These are phyloP conservation scores for Nakataea oryzae DNA, from an alignment of 2,329 filamentous ascomycete genomes.

Conservation along the genomic window DNA sequence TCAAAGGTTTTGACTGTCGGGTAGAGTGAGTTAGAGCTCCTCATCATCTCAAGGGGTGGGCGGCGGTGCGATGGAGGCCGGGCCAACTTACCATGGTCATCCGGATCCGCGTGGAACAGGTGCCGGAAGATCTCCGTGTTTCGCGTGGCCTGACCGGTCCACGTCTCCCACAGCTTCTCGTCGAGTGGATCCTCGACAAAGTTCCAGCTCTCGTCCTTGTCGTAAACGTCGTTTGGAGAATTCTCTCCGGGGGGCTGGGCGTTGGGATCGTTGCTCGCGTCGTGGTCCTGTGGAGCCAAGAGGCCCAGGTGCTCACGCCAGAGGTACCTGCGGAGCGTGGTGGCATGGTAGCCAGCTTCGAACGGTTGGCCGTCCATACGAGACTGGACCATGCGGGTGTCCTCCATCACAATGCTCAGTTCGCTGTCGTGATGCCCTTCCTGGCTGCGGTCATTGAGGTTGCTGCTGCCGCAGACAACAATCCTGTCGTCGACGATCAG, in stretches of 20 bases:
- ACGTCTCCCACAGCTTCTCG: slow-evolving; percentile 56
- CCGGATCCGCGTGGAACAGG: slow-evolving; percentile 79
- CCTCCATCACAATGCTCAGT: slow-evolving; percentile 81
- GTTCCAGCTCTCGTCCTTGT: slow-evolving; percentile 49
- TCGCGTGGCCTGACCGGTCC: slow-evolving; percentile 56
- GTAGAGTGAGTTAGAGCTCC: slow-evolving; percentile 6
- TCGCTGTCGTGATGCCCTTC: slow-evolving; percentile 85
- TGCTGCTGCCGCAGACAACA: slow-evolving; percentile 78
- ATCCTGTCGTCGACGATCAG: slow-evolving; percentile 80
- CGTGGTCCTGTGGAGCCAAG: slow-evolving; percentile 62
- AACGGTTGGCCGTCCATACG: slow-evolving; percentile 71
- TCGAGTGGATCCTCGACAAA: slow-evolving; percentile 63
- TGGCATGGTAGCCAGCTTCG: slow-evolving; percentile 64
- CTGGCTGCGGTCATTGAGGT: slow-evolving; percentile 86
- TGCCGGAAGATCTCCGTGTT: slow-evolving; percentile 72
- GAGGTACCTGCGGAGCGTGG: slow-evolving; percentile 72
- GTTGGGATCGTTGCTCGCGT: slow-evolving; percentile 59
- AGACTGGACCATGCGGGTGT: slow-evolving; percentile 59
- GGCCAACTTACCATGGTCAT: slow-evolving; percentile 56
- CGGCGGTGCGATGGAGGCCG: background rate
- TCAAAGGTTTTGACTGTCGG: slow-evolving; percentile 68
- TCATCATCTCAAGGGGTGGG: background rate
- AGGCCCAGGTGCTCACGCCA: slow-evolving; percentile 90
- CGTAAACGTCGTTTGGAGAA: slow-evolving; percentile 52
- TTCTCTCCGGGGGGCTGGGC: slow-evolving; percentile 60